Evolutionary conservation across 495 filamentous ascomycete genomes (phyloP).

Genomic region (Neurospora sp.): DNA sequence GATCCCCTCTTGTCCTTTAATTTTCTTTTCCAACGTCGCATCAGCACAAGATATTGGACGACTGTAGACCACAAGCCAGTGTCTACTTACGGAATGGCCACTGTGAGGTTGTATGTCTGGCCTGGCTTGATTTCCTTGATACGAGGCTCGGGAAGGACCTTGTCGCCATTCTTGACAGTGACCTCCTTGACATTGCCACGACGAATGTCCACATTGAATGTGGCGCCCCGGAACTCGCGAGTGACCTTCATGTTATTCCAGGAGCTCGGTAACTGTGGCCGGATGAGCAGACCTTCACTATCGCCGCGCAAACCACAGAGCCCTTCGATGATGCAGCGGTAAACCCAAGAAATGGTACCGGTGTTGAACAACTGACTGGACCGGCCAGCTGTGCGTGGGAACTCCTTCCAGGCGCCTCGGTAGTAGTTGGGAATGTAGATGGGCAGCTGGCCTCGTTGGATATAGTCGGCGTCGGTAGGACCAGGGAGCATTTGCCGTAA

Average conservation of each 20-base stretch:
- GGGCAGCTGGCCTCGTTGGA: slow-evolving; percentile 44
- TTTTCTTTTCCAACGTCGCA: neutral
- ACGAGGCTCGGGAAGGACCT: slow-evolving; percentile 25
- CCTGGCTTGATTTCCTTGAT: slow-evolving; percentile 30
- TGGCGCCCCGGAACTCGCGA: slow-evolving; percentile 41
- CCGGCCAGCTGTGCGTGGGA: slow-evolving; percentile 43
- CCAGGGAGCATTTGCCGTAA: slow-evolving; percentile 45
- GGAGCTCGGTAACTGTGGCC: slow-evolving; percentile 38
- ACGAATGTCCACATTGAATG: slow-evolving; percentile 36
- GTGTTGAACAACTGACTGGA: slow-evolving; percentile 49
- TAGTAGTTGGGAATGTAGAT: slow-evolving; percentile 50
- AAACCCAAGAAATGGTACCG: slow-evolving; percentile 45
- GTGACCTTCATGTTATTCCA: slow-evolving; percentile 41
- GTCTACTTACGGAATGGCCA: slow-evolving; percentile 24
- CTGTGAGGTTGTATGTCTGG: slow-evolving; percentile 31
- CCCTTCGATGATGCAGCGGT: slow-evolving; percentile 44
- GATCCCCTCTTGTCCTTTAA: neutral
- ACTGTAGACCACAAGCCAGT: neutral
- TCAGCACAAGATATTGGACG: neutral
- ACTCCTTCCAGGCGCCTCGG: slow-evolving; percentile 40
- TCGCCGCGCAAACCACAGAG: slow-evolving; percentile 44
- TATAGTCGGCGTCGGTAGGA: slow-evolving; percentile 39
- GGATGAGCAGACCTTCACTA: slow-evolving; percentile 31
- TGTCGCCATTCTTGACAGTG: slow-evolving; percentile 24
- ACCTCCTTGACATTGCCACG: slow-evolving; percentile 34